phyloP scores from a whole-genome alignment of 371 early-diverging fungal genomes.

The Conidiobolus incongruus region DNA sequence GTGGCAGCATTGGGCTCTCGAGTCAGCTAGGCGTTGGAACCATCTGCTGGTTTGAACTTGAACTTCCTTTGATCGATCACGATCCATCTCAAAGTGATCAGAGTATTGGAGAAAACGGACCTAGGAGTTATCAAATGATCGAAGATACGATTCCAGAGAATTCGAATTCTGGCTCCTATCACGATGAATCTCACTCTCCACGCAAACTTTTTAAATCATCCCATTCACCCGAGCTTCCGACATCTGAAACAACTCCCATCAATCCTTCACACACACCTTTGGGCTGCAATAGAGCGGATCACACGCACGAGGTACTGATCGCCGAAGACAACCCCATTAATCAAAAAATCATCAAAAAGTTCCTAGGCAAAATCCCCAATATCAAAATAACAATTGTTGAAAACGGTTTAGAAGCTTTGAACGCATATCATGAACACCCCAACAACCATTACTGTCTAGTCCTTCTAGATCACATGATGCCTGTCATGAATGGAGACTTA shows the following conservation, averaged over 20 bases:
- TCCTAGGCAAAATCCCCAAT: conserved; percentile 3
- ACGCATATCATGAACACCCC: background rate
- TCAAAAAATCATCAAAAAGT: conserved; percentile 1
- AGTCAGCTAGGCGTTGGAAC: conserved; percentile 10
- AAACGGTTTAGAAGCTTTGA: conserved; percentile 4
- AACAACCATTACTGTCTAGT: conserved; percentile 1
- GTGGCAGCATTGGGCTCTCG: conserved; percentile 15
- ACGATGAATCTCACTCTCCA: background rate
- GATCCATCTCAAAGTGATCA: background rate
- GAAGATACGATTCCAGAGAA: conserved; percentile 1
- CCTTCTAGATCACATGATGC: conserved; percentile 6
- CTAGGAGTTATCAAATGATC: too few species aligned
- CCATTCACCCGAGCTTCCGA: background rate
- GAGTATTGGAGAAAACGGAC: too few species aligned
- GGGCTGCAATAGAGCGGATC: background rate
- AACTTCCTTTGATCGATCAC: background rate
- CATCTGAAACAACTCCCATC: background rate
- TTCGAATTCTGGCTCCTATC: background rate
- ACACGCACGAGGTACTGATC: background rate
- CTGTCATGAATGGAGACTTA: conserved; percentile 4
- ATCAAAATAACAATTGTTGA: background rate
- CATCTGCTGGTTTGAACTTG: conserved; percentile 13
- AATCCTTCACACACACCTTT: background rate
- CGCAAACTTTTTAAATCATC: too few species aligned
- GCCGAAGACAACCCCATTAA: conserved; percentile 7